Conservation (phyloP, 148 eudicot species). For the Heliamphora exappendiculata region DNA sequence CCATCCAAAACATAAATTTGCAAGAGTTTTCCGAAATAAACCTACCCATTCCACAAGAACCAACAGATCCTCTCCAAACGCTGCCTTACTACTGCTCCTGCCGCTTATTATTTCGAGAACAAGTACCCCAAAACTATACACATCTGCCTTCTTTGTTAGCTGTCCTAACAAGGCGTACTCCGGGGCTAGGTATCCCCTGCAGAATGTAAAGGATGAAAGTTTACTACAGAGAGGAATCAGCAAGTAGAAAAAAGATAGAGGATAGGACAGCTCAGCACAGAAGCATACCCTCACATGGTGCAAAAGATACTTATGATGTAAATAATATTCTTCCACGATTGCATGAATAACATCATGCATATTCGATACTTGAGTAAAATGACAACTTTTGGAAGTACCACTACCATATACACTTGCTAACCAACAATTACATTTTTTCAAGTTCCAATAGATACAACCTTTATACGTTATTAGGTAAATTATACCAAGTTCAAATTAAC, state of each 20-base stretch:
- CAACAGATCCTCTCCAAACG: slow-evolving; percentile 37
- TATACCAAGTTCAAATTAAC: background rate
- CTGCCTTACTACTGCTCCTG: slow-evolving; percentile 37
- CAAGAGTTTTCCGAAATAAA: background rate
- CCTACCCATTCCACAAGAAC: slow-evolving; percentile 51
- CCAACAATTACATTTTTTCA: background rate
- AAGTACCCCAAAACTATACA: slow-evolving; percentile 58
- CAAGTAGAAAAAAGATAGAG: background rate
- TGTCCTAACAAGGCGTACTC: slow-evolving; percentile 43
- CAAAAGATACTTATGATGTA: background rate
- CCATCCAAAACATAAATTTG: background rate
- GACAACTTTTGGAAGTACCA: background rate
- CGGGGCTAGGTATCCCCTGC: slow-evolving; percentile 66
- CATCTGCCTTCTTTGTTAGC: slow-evolving; percentile 52
- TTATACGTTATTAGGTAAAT: background rate
- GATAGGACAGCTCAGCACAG: background rate
- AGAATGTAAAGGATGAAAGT: slow-evolving; percentile 7
- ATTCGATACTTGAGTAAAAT: background rate
- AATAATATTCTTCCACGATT: too few relatives aligned
- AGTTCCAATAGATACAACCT: background rate
- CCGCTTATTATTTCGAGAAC: slow-evolving; percentile 63
- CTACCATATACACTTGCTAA: background rate
- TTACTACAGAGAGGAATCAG: background rate
- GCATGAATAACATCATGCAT: background rate
- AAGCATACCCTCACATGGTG: background rate